phyloP scores from a whole-genome alignment of 768 basidiomycete genomes.

The Krasilnikovozyma curviuscula region DNA sequence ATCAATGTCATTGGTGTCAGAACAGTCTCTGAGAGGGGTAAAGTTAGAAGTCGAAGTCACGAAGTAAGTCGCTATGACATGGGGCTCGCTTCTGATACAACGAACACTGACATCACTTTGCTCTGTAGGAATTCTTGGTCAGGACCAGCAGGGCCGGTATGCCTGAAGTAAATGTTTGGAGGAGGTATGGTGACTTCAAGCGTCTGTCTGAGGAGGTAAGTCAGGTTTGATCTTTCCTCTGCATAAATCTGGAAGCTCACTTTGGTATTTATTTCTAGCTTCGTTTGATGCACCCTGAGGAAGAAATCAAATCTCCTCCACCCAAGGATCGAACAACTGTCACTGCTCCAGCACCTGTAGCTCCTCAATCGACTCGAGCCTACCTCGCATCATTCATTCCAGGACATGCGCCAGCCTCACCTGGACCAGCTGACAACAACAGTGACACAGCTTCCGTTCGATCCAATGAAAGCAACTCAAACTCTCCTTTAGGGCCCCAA shows the following conservation, averaged over 20 bases:
- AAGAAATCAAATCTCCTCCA: slow-evolving; percentile 62
- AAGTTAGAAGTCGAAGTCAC: slow-evolving; percentile 64
- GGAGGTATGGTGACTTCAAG: slow-evolving; percentile 87
- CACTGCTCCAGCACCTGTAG: slow-evolving; percentile 27
- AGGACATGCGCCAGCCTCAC: background rate
- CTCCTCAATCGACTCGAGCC: slow-evolving; percentile 4
- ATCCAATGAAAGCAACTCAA: background rate
- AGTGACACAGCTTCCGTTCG: background rate
- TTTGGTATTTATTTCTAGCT: slow-evolving; percentile 34
- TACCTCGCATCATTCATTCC: slow-evolving; percentile 12
- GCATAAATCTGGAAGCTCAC: background rate
- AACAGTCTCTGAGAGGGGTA: slow-evolving; percentile 60
- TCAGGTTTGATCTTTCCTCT: slow-evolving; percentile 8
- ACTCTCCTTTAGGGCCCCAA: background rate
- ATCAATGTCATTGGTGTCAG: slow-evolving; percentile 82
- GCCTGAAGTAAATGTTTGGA: slow-evolving; percentile 66
- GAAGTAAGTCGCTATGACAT: slow-evolving; percentile 41
- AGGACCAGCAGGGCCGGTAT: slow-evolving; percentile 55
- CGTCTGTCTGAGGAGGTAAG: slow-evolving; percentile 65
- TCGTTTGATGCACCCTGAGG: slow-evolving; percentile 64
- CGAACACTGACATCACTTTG: slow-evolving; percentile 6
- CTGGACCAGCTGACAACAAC: background rate
- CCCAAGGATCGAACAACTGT: slow-evolving; percentile 62
- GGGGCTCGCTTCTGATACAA: background rate
- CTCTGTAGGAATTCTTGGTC: slow-evolving; percentile 72